Evolutionary conservation across 495 filamentous ascomycete genomes (phyloP).

Genomic region (Lindgomyces ingoldianus): DNA sequence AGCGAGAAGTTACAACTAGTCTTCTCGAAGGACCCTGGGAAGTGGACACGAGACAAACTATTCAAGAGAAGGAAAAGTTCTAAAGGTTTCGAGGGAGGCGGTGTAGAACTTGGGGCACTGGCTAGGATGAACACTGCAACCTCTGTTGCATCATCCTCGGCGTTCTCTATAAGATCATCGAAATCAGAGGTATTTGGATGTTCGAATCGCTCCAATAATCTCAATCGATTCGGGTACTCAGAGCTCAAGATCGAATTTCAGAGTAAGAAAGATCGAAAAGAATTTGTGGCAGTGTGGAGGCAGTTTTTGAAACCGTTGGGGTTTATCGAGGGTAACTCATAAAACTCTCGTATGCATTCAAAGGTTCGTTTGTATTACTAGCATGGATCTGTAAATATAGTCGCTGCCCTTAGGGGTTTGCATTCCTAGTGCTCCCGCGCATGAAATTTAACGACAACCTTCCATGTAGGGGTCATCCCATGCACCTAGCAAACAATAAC

Average conservation of each 20-base stretch:
- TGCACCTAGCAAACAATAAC: too few relatives aligned
- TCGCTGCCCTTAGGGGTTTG: too few relatives aligned
- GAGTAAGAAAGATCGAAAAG: conserved; percentile 21
- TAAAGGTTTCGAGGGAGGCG: not conserved
- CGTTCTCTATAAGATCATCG: not conserved
- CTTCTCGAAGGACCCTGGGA: conserved; percentile 27
- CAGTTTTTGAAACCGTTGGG: conserved; percentile 17
- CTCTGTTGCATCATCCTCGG: not conserved
- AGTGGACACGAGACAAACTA: conserved; percentile 15
- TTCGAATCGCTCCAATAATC: not conserved
- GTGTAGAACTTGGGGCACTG: not conserved
- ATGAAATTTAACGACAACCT: too few relatives aligned
- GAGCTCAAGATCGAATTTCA: conserved; percentile 27
- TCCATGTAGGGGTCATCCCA: too few relatives aligned
- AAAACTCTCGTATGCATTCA: too few relatives aligned
- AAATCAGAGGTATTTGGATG: not conserved
- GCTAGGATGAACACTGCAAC: not conserved
- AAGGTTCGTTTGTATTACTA: too few relatives aligned
- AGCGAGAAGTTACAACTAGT: conserved; percentile 15
- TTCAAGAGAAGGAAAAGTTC: conserved; percentile 14
- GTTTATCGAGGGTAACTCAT: too few relatives aligned
- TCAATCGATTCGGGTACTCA: conserved; percentile 28
- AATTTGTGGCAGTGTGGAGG: conserved; percentile 25
- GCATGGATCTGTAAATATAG: too few relatives aligned
- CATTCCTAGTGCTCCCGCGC: too few relatives aligned